Conservation (phyloP, 2,329 filamentous ascomycete species). For the Claviceps sp. region DNA sequence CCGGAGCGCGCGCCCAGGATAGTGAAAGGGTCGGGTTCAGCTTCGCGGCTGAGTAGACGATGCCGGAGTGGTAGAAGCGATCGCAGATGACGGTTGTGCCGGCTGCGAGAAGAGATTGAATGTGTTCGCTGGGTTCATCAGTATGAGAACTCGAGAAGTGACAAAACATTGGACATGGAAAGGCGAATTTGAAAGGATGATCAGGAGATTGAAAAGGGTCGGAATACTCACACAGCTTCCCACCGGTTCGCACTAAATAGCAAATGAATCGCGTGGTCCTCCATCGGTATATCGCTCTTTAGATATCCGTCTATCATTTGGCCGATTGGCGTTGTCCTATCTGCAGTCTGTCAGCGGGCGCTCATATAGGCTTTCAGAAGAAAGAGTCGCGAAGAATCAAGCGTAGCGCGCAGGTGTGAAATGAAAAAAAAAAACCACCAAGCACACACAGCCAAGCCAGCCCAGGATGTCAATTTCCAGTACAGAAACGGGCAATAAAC, state of each 20-base stretch:
- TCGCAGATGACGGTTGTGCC: constrained; percentile 76
- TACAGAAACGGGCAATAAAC: no score
- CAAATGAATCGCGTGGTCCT: constrained; percentile 82
- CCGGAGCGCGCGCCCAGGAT: constrained; percentile 71
- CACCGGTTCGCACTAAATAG: constrained; percentile 86
- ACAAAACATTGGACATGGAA: background rate
- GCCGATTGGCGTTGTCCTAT: constrained; percentile 72
- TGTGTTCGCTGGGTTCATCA: constrained; percentile 28
- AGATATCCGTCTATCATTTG: constrained; percentile 79
- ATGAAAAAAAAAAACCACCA: no score
- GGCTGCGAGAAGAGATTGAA: constrained; percentile 38
- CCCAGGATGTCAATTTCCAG: no score
- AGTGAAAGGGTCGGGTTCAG: constrained; percentile 55
- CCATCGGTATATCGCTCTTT: constrained; percentile 55
- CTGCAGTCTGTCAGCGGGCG: constrained; percentile 26
- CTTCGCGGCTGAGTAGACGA: constrained; percentile 88
- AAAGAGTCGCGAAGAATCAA: background rate
- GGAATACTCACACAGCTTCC: constrained; percentile 47
- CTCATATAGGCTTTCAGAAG: no score
- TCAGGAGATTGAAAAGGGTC: background rate
- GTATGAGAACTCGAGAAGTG: background rate
- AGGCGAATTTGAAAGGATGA: background rate
- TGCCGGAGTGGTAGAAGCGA: constrained; percentile 89
- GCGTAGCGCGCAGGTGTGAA: background rate
- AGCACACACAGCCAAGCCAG: no score